phyloP scores from a whole-genome alignment of 805 yeast genomes.

The Kurtzmaniella fragi region DNA sequence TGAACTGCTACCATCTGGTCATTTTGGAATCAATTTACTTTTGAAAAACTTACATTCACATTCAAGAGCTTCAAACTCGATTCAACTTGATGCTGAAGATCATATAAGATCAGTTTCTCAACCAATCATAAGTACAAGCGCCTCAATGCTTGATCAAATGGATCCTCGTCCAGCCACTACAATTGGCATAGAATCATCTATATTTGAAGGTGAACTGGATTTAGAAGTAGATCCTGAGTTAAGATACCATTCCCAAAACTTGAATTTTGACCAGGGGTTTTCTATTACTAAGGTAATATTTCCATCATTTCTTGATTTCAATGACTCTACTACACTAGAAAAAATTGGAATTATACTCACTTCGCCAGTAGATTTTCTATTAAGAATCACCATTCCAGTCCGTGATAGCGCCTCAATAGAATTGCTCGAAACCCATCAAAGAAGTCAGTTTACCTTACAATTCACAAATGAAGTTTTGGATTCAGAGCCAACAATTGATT shows the following conservation, averaged over 20 bases:
- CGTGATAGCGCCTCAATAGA: slow-evolving; percentile 14
- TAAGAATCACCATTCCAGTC: slow-evolving; percentile 30
- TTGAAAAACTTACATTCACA: slow-evolving; percentile 27
- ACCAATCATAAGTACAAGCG: slow-evolving; percentile 6
- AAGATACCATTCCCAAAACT: too few species aligned
- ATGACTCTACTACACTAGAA: slow-evolving; percentile 4
- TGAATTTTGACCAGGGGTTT: background rate
- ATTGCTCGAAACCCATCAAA: slow-evolving; percentile 4
- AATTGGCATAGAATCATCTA: slow-evolving; percentile 6
- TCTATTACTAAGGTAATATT: slow-evolving; percentile 7
- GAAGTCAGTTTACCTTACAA: background rate
- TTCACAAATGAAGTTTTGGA: background rate
- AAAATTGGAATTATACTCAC: slow-evolving; percentile 12
- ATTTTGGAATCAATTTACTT: slow-evolving; percentile 28
- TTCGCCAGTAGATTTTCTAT: slow-evolving; percentile 19
- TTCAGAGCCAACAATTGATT: slow-evolving; percentile 10
- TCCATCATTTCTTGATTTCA: slow-evolving; percentile 13
- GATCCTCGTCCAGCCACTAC: too few species aligned
- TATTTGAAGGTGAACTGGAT: slow-evolving; percentile 1
- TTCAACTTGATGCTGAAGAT: slow-evolving; percentile 7
- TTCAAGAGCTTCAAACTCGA: slow-evolving; percentile 9
- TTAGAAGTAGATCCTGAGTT: too few species aligned
- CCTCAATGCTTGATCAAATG: background rate
- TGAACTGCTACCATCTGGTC: slow-evolving; percentile 13
- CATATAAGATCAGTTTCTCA: slow-evolving; percentile 9